Evolutionary conservation across 495 filamentous ascomycete genomes (phyloP), one percentile per base, ranked within the genome.

Genomic region (Penicillium macrosclerotiorum): DNA sequence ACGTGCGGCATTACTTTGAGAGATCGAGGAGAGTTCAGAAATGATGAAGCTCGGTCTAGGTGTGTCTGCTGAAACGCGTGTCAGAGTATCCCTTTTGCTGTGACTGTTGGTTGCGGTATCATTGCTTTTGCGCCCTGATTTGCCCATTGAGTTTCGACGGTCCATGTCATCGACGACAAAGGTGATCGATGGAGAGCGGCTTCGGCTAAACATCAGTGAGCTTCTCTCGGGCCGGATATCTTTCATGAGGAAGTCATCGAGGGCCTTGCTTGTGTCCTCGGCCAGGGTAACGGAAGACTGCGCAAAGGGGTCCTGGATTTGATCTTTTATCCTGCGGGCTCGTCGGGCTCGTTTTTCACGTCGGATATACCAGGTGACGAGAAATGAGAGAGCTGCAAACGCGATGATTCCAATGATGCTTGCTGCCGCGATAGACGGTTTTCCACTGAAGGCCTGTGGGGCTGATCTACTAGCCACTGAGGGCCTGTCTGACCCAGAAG

Each of bases 181-280:
- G 2, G 53, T 39, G 18, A 63, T 33, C 8, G 59, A 61, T 1
- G 64, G 62, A 11, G 64, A 56, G 19, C 44, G 50, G 18, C 52
- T 59, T 16, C 54, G 51, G 25, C 52, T 59, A 41, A 65, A 60
- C 53, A 62, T 62, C 27, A 66, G 26, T 4, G 63, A 64, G 8
- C 43, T 51, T 6, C 63, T 58, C 27, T 62, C 60, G 3, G 55
- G 57, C 4, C 42, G 32, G 4, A 55, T 26, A 11, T 63, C 57
- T 36, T 46, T 51, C 53, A 58, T 53, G 37, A 63, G 57, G 25
- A 58, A 60, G 4, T 42, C 39, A 18, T 63, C 52, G 6, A 57
- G 34, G 2, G 39, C 35, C 17, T 41, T 47, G 51, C 45, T 54
- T 16, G 49, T 54, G 14, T 54, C 60, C 18, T 52, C 51, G 6